Percentiles rank a stretch among this genome's conserved stretches.
Evolutionary conservation across 2,329 filamentous ascomycete species (phyloP).

Genomic region (Aspergillus tanneri): DNA sequence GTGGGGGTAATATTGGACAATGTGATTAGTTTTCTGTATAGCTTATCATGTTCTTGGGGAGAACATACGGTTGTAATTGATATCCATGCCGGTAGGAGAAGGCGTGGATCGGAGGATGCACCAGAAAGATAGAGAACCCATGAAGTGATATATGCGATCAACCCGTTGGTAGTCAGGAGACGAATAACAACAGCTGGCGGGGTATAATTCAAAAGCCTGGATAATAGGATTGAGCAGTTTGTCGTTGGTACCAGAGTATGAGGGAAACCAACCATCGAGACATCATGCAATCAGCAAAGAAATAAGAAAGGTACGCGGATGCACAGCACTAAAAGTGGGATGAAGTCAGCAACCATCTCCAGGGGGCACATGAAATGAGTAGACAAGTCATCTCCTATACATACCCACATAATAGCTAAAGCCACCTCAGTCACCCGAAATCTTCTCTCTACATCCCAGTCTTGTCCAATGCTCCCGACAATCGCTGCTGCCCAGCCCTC

Average conservation of each 20-base stretch:
- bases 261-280: conserved; percentile 65
- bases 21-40: background rate
- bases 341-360: conserved; percentile 5
- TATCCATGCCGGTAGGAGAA: conserved; percentile 75
- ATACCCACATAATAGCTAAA: conserved; percentile 72
- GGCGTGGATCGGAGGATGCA: conserved; percentile 66
- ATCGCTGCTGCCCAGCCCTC: conserved; percentile 43
- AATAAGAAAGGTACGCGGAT: conserved; percentile 75
- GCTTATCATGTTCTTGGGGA: background rate
- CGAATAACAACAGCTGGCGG: conserved; percentile 74
- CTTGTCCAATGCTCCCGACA: conserved; percentile 36
- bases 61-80: conserved; percentile 66
- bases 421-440: conserved; percentile 66
- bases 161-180: conserved; percentile 69
- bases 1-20: background rate
- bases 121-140: conserved; percentile 69
- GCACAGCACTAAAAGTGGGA: conserved; percentile 67
- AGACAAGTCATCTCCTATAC: conserved; percentile 36
- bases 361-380: conserved; percentile 9
- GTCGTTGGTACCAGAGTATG: background rate
- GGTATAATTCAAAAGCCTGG: conserved; percentile 79
- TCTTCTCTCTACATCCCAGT: conserved; percentile 49
- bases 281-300: conserved; percentile 83
- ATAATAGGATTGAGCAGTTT: background rate
- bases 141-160: conserved; percentile 73